Percentiles rank a stretch among this genome's conserved stretches.
phyloP scores from a whole-genome alignment of 2,329 filamentous ascomycete genomes.

The Raffaelea ambrosiae region DNA sequence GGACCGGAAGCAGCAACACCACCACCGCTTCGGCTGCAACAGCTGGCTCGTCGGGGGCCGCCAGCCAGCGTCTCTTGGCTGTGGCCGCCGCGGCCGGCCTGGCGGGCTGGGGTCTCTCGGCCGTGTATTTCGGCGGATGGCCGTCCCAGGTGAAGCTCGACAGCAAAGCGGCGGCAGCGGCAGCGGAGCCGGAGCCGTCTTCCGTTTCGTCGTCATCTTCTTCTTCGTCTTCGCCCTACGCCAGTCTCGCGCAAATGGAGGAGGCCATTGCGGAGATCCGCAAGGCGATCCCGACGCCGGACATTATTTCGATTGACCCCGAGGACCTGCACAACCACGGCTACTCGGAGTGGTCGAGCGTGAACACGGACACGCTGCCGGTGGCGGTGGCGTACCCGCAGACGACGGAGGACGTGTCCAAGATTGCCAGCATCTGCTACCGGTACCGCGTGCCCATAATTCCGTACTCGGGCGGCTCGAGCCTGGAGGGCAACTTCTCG shows the following conservation, averaged over 20 bases:
- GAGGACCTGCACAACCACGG: conserved; percentile 54
- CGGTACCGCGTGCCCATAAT: conserved; percentile 77
- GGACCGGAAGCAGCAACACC: too few relatives aligned
- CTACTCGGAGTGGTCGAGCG: conserved; percentile 60
- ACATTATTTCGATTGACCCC: conserved; percentile 53
- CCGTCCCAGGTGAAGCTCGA: conserved; percentile 19
- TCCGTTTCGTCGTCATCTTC: too few relatives aligned
- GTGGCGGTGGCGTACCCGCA: conserved; percentile 58
- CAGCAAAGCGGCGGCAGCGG: conserved; percentile 16
- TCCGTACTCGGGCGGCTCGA: conserved; percentile 78
- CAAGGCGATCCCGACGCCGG: conserved; percentile 33
- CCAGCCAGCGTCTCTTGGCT: conserved; percentile 24
- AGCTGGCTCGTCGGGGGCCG: conserved; percentile 18
- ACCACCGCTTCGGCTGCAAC: not conserved
- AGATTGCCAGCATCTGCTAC: conserved; percentile 61
- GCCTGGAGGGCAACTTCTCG: conserved; percentile 83
- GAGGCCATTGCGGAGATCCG: conserved; percentile 38
- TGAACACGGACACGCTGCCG: conserved; percentile 50
- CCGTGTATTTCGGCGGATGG: conserved; percentile 15
- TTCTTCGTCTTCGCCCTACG: too few relatives aligned
- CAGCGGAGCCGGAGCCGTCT: too few relatives aligned
- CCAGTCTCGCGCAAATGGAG: conserved; percentile 33
- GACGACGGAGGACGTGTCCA: conserved; percentile 50
- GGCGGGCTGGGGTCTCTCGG: conserved; percentile 32
- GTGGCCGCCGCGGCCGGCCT: conserved; percentile 30